Evolutionary conservation across 176 grass and related monocot genomes (phyloP).

Genomic region (Oryza brachyantha): DNA sequence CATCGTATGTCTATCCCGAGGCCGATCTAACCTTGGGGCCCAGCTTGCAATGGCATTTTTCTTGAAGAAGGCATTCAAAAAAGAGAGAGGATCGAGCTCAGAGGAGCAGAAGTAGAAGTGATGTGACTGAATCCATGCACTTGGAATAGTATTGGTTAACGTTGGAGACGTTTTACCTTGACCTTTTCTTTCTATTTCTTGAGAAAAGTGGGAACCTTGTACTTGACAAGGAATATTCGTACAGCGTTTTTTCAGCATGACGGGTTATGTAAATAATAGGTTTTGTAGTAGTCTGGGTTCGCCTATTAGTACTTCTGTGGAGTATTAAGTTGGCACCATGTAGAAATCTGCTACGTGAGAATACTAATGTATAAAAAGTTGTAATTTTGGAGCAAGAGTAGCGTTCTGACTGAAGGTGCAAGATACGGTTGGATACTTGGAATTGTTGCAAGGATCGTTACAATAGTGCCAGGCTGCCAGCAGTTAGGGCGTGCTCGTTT

Average conservation of each 20-base stretch:
- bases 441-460: no score
- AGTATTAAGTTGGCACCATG: background rate
- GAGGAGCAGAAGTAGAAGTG: conserved; percentile 12
- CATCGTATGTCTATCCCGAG: conserved; percentile 73
- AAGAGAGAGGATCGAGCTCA: conserved; percentile 28
- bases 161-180: background rate
- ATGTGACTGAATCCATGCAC: background rate
- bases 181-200: background rate
- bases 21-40: conserved; percentile 59
- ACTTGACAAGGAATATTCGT: background rate
- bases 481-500: no score
- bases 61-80: conserved; percentile 66
- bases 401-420: no score
- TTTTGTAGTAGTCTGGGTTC: conserved; percentile 23
- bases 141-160: background rate
- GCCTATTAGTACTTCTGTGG: background rate
- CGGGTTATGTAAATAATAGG: conserved; percentile 19
- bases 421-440: no score
- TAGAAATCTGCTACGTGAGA: background rate
- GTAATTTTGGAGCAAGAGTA: no score
- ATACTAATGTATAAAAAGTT: background rate
- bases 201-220: conserved; percentile 12
- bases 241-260: background rate
- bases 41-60: conserved; percentile 82
- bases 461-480: no score